Conservation (phyloP, 129 eudicot species). For the Chrysanthemum makinoi region DNA sequence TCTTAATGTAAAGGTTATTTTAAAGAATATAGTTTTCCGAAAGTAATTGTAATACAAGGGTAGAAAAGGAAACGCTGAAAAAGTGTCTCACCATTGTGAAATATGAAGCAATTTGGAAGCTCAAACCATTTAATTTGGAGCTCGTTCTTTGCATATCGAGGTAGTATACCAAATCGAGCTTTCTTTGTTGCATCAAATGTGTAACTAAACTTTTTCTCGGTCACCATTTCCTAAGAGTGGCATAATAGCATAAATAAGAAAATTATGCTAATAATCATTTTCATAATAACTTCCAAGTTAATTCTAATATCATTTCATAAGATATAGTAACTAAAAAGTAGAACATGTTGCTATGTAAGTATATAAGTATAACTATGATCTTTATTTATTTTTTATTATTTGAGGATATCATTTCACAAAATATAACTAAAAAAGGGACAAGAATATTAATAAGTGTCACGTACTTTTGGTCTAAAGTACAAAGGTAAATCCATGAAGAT, state of each 20-base stretch:
- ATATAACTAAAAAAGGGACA: not conserved
- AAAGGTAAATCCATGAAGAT: constrained; percentile 91
- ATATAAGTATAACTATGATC: too few species aligned
- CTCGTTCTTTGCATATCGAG: constrained; percentile 90
- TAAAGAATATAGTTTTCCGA: not conserved
- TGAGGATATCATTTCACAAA: not conserved
- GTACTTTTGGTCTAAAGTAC: constrained; percentile 81
- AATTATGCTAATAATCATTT: not conserved
- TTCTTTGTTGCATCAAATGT: constrained; percentile 75
- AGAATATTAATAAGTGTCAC: not conserved
- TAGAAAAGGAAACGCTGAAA: constrained; percentile 1
- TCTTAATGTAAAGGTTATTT: not conserved
- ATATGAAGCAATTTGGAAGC: constrained; percentile 95
- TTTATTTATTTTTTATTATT: too few species aligned
- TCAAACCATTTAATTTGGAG: constrained; percentile 88
- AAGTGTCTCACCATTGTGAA: constrained; percentile 76
- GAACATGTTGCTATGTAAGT: too few species aligned
- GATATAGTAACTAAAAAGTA: too few species aligned
- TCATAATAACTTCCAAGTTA: not conserved
- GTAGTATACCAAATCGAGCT: constrained; percentile 95
- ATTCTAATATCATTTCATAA: not conserved
- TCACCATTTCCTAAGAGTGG: constrained; percentile 79
- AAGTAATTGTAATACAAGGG: constrained; percentile 7
- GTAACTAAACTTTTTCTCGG: constrained; percentile 59
- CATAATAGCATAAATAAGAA: constrained; percentile 10